Evolutionary conservation across 2,329 filamentous ascomycete genomes (phyloP).

Genomic region (Nemania diffusa): DNA sequence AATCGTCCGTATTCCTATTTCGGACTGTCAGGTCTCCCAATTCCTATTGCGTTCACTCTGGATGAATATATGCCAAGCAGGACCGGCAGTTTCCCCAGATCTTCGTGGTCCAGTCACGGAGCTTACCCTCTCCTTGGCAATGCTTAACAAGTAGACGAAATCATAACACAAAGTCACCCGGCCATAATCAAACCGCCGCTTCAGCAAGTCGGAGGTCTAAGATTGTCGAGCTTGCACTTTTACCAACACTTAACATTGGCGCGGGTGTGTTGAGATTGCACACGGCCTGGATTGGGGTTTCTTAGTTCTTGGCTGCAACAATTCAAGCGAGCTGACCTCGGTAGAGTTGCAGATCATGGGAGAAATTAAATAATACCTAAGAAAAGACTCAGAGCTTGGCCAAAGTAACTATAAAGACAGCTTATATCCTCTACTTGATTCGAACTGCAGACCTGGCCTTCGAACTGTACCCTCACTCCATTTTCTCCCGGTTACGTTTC

Average conservation of each 20-base stretch:
- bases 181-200: conserved; percentile 13
- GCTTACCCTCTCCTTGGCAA: conserved; percentile 33
- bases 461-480: not conserved
- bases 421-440: conserved; percentile 14
- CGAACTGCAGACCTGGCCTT: not conserved
- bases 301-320: conserved; percentile 17
- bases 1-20: conserved; percentile 26
- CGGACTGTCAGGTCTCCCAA: not conserved
- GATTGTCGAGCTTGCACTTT: conserved; percentile 28
- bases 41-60: conserved; percentile 20
- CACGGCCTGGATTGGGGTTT: conserved; percentile 22
- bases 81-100: conserved; percentile 39
- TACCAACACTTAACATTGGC: not conserved
- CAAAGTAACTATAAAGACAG: conserved; percentile 31
- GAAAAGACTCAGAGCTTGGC: not conserved
- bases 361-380: not conserved
- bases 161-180: conserved; percentile 27
- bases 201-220: conserved; percentile 18
- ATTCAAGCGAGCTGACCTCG: conserved; percentile 5
- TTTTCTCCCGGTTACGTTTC: not conserved
- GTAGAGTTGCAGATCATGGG: conserved; percentile 6
- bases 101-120: conserved; percentile 31
- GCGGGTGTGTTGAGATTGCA: conserved; percentile 2
- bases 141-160: conserved; percentile 30
- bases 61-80: conserved; percentile 38